phyloP scores from a whole-genome alignment of 1,284 basidiomycete species.

The Wolfiporia cocos region DNA sequence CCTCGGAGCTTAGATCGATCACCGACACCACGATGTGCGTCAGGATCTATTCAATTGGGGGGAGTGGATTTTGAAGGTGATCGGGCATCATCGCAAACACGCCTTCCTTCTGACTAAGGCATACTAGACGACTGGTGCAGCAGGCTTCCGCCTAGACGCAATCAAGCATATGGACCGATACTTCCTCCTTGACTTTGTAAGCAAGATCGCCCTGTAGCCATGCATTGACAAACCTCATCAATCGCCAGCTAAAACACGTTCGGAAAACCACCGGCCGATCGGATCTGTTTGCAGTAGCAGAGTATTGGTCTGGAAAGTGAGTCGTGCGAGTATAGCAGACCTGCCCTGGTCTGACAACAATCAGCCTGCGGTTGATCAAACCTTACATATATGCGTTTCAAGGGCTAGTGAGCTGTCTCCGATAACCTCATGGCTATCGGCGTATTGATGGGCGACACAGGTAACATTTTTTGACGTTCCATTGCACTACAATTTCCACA shows the following conservation, averaged over 20 bases:
- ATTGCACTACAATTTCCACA: slow-evolving; percentile 65
- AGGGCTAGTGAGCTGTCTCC: slow-evolving; percentile 43
- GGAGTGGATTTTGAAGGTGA: slow-evolving; percentile 60
- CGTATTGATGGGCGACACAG: slow-evolving; percentile 29
- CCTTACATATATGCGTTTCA: slow-evolving; percentile 54
- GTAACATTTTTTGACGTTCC: slow-evolving; percentile 78
- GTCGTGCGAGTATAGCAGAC: neutral
- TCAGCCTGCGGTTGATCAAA: slow-evolving; percentile 44
- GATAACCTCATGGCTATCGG: neutral
- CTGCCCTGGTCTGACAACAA: neutral
- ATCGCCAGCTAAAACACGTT: slow-evolving; percentile 43
- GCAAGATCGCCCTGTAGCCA: no score
- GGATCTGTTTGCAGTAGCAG: slow-evolving; percentile 66
- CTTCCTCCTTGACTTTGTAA: slow-evolving; percentile 63
- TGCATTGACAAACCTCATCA: slow-evolving; percentile 6
- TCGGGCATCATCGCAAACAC: neutral
- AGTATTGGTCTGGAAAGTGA: slow-evolving; percentile 69
- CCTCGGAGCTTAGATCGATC: slow-evolving; percentile 59
- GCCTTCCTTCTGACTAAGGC: neutral
- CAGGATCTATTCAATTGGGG: slow-evolving; percentile 65
- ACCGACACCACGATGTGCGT: slow-evolving; percentile 76
- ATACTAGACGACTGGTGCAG: slow-evolving; percentile 66
- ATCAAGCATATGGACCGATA: slow-evolving; percentile 77
- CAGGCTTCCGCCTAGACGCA: slow-evolving; percentile 84
- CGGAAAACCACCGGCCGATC: slow-evolving; percentile 38